These are phyloP conservation scores for Boletus patriciae DNA, from an alignment of 768 basidiomycete species.

Conservation along the genomic window DNA sequence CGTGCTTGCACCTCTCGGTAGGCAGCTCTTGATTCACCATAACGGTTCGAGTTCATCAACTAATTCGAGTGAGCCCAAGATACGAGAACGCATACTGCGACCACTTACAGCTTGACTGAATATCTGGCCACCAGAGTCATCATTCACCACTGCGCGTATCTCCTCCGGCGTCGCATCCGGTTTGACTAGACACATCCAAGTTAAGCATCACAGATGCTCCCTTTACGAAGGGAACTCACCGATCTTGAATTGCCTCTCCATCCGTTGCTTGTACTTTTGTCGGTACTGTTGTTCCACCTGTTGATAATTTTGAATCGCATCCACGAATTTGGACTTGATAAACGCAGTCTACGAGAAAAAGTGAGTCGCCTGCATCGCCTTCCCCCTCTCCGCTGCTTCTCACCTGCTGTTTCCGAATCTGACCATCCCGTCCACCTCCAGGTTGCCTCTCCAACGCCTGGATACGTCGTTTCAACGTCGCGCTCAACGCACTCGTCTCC, in stretches of 20 bases:
- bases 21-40: constrained; percentile 84
- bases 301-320: constrained; percentile 84
- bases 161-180: constrained; percentile 92
- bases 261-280: constrained; percentile 72
- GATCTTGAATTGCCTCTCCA: constrained; percentile 87
- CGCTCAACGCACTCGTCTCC: constrained; percentile 70
- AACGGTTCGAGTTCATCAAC: constrained; percentile 90
- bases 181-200: constrained; percentile 56
- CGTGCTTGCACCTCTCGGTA: constrained; percentile 97
- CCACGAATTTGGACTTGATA: constrained; percentile 76
- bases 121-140: constrained; percentile 78
- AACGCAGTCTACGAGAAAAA: constrained; percentile 48
- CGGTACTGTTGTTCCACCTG: constrained; percentile 80
- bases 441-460: constrained; percentile 69
- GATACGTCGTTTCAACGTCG: constrained; percentile 67
- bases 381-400: neutral
- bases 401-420: constrained; percentile 79
- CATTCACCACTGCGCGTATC: constrained; percentile 81
- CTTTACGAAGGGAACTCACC: constrained; percentile 42
- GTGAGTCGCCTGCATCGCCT: constrained; percentile 19
- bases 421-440: constrained; percentile 61
- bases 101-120: constrained; percentile 80
- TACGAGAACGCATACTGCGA: neutral
- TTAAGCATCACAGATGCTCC: neutral
- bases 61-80: constrained; percentile 31